A percentile compares a stretch with the other conserved stretches of the same genome.
These are phyloP conservation scores for Globisporangium barbulae DNA, from an alignment of 352 stramenopile genomes.

Conservation along the genomic window DNA sequence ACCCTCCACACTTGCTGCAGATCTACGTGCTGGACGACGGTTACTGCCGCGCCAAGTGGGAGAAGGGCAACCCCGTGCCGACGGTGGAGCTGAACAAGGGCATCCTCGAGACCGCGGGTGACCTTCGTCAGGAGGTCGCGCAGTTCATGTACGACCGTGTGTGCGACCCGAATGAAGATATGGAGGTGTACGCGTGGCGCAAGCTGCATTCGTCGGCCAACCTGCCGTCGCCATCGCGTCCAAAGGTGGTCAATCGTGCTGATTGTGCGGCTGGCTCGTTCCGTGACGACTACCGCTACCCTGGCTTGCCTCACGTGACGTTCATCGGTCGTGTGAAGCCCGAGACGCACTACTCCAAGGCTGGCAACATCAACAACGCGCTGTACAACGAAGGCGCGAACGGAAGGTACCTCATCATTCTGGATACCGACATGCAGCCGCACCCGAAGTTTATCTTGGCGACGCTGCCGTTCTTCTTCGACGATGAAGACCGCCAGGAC, in stretches of 20 bases:
- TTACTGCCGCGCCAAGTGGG: constrained; percentile 83
- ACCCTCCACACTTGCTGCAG: constrained; percentile 81
- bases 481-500: constrained; percentile 71
- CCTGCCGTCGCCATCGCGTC: constrained; percentile 60
- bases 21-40: constrained; percentile 86
- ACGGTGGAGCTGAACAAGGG: constrained; percentile 75
- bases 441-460: constrained; percentile 82
- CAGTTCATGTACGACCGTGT: constrained; percentile 90
- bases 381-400: constrained; percentile 86
- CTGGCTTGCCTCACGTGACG: constrained; percentile 70
- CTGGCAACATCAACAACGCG: constrained; percentile 89
- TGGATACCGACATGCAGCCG: constrained; percentile 87
- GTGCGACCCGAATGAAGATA: constrained; percentile 82
- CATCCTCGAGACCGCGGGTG: constrained; percentile 67
- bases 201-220: constrained; percentile 85
- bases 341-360: constrained; percentile 73
- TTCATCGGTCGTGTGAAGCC: constrained; percentile 81
- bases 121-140: constrained; percentile 77
- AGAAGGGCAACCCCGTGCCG: constrained; percentile 65
- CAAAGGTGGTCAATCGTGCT: constrained; percentile 44
- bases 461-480: constrained; percentile 85
- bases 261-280: constrained; percentile 81
- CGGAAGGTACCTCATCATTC: constrained; percentile 72
- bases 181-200: constrained; percentile 86
- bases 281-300: constrained; percentile 86